Base-by-base conservation (phyloP, 192 early-diverging fungal species). In the Funneliformis mosseae region DNA sequence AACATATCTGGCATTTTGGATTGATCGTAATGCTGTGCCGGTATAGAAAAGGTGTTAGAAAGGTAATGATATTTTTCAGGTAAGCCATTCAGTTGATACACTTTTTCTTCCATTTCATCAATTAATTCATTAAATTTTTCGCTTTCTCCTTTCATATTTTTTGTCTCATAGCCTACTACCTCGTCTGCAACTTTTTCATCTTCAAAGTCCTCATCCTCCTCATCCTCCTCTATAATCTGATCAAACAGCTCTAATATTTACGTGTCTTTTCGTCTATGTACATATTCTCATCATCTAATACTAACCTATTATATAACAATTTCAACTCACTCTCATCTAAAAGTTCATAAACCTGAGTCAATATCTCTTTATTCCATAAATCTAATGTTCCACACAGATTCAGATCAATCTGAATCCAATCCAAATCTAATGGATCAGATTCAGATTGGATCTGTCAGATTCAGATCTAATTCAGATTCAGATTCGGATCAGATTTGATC, bases 1-100 rank as follows among this genome's bases (percentile, higher is more conserved):
- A 70, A 70, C 5, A 70, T 70, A 21, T 70, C 68, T 18, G 68
- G 68, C 68, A 70, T 70, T 70, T 70, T 11, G 25, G 9, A 70
- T 70, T 62, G 61, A 62, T 62, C 21, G 21, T 62, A 62, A 62
- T n/a, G 8, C 23, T 62, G 10, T 21, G 61, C 21, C 23, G 21
- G 9, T 18, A 62, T 62, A 62, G 61, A 21, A 62, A 8, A 62
- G 23, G 61, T 62, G 61, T 62, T 62, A 62, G 61, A 62, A n/a
- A 62, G 21, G 21, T 62, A 62, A n/a, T 62, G 61, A 21, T 18
- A 62, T 62, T 62, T 62, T 62, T 62, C 21, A 62, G 61, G 23
- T 21, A 62, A 62, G 23, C 21, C 21, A n/a, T 62, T 21, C 21
- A 62, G 23, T 62, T 18, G 21, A 62, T 62, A 5, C 61, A 62